phyloP scores from a whole-genome alignment of 345 rosid species.

The Melastoma malabathricum region DNA sequence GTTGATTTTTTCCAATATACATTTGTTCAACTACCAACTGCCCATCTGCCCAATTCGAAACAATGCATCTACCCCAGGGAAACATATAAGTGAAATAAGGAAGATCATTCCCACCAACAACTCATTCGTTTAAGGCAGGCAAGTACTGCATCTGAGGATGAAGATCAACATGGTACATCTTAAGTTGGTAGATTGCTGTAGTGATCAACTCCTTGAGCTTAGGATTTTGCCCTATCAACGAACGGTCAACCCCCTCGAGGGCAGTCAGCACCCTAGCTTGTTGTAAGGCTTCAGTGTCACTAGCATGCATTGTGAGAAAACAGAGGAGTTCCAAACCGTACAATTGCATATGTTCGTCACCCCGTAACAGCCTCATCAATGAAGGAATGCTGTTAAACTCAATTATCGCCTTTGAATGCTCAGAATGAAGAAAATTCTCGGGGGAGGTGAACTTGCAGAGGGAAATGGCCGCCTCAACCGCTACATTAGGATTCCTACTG shows the following conservation, averaged over 20 bases:
- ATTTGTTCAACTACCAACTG: no score
- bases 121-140: neutral
- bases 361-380: constrained; percentile 55
- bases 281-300: constrained; percentile 41
- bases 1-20: no score
- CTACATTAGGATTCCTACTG: constrained; percentile 41
- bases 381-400: constrained; percentile 37
- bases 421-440: constrained; percentile 39
- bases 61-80: no score
- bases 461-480: constrained; percentile 58
- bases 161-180: constrained; percentile 41
- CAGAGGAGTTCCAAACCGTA: constrained; percentile 56
- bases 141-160: constrained; percentile 9
- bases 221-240: constrained; percentile 36
- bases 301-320: constrained; percentile 54
- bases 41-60: no score
- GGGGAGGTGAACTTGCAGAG: constrained; percentile 55
- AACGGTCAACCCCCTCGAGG: constrained; percentile 65
- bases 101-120: no score
- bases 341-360: constrained; percentile 41
- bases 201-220: constrained; percentile 56
- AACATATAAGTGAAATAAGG: no score
- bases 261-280: constrained; percentile 64
- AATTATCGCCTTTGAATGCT: constrained; percentile 65
- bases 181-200: constrained; percentile 48